phyloP scores from a whole-genome alignment of 2,329 filamentous ascomycete species.

The Talaromyces sp. region DNA sequence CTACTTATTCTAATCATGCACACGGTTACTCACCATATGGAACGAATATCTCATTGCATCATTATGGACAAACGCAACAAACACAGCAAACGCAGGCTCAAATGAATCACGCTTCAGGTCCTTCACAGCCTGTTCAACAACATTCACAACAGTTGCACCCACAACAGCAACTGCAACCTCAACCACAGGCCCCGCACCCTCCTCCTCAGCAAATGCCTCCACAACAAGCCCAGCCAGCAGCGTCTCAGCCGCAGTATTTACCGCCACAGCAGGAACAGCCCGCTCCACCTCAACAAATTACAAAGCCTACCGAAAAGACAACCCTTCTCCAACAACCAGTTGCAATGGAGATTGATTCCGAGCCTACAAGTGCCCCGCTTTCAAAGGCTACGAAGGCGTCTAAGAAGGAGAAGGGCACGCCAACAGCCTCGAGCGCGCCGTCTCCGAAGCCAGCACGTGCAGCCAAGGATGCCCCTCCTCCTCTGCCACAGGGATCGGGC shows the following conservation, averaged over 20 bases:
- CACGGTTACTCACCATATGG: conserved; percentile 9
- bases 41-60: conserved; percentile 3
- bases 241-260: conserved; percentile 17
- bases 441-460: conserved; percentile 52
- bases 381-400: conserved; percentile 22
- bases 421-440: conserved; percentile 47
- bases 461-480: conserved; percentile 51
- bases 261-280: conserved; percentile 3
- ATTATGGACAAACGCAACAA: conserved; percentile 9
- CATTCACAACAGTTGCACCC: conserved; percentile 13
- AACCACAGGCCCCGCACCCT: conserved; percentile 2
- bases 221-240: conserved; percentile 11
- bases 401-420: conserved; percentile 37
- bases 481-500: conserved; percentile 58
- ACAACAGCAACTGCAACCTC: conserved; percentile 11
- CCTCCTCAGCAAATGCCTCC: conserved; percentile 12
- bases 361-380: conserved; percentile 11
- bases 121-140: conserved; percentile 1
- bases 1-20: conserved; percentile 9
- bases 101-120: conserved; percentile 8
- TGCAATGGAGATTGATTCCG: conserved; percentile 32
- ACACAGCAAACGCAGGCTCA: conserved; percentile 13
- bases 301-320: conserved; percentile 11
- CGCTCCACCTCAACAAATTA: neutral
- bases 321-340: conserved; percentile 16